Percentiles rank a stretch among this genome's conserved stretches.
phyloP scores from a whole-genome alignment of 352 stramenopile species.

The Globisporangium yorkense region DNA sequence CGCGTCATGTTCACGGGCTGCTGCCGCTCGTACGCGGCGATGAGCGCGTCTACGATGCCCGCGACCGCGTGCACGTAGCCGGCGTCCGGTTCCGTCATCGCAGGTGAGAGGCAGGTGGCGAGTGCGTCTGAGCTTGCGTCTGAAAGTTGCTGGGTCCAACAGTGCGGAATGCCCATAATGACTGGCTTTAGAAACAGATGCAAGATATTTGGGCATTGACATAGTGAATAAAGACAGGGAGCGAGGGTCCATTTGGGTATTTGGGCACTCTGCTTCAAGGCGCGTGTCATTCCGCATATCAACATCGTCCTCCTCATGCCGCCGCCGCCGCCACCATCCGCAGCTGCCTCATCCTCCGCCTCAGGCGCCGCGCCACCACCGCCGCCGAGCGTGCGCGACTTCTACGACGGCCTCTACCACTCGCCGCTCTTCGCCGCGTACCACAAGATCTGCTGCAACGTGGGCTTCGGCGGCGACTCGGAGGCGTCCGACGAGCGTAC shows the following conservation, averaged over 20 bases:
- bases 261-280: not conserved
- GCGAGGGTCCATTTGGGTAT: too few relatives aligned
- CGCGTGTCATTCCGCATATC: not conserved
- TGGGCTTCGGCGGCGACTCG: conserved; percentile 33
- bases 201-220: too few relatives aligned
- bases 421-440: conserved; percentile 55
- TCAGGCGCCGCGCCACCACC: not conserved
- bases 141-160: too few relatives aligned
- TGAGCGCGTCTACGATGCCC: conserved; percentile 90
- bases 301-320: not conserved
- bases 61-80: conserved; percentile 81
- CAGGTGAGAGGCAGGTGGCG: not conserved
- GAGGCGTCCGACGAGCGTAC: not conserved
- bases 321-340: not conserved
- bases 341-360: not conserved
- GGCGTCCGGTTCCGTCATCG: conserved; percentile 19
- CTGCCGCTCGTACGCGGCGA: conserved; percentile 86
- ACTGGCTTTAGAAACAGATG: too few relatives aligned
- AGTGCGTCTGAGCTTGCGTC: too few relatives aligned
- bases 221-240: too few relatives aligned
- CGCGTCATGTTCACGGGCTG: conserved; percentile 92
- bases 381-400: conserved; percentile 42
- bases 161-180: too few relatives aligned
- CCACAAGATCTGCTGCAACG: conserved; percentile 68
- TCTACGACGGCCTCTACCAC: conserved; percentile 77